Evolutionary conservation across 139 green algal species (phyloP), one percentile per base, ranked within the genome.

Genomic region (Volvox reticuliferus): DNA sequence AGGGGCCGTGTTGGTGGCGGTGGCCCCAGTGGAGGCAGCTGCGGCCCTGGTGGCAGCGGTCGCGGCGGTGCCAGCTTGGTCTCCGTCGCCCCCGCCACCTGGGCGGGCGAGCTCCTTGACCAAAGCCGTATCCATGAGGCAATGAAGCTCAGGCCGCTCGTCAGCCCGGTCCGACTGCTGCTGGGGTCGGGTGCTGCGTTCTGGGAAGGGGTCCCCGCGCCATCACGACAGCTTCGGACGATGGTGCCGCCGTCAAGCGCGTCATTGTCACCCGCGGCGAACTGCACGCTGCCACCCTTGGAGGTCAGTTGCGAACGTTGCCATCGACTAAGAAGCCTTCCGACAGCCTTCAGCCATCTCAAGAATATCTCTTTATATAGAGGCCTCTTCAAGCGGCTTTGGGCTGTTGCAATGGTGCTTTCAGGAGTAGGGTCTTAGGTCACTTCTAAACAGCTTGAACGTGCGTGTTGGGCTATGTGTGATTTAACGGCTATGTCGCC

Each of bases 261-360:
- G 2, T n/a, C 28, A 5, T 22, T 22, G 37, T 79, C 73, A 2
- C 33, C 33, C 2, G 30, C 32, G 76, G 28, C 71, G 26, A 32
- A 18, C 71, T 79, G 71, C 71, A n/a, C 71, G 79, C 79, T 86
- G 81, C 82, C 63, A 2, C 63, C 82, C 22, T 12, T 88, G 21
- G 63, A 88, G 82, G 82, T 88, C 12, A 12, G 82, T 35, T 17
- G 13, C 12, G 0, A 32, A 32, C 44, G 44, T 5, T 14, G 9
- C 9, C 44, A 55, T 55, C 44, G 44, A 9, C 44, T 55, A 55
- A 55, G 5, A 5, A 55, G 9, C 44, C 44, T 9, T 55, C 44
- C 9, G 5, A 55, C 44, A 55, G 5, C 9, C 44, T 9, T 9
- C 5, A 55, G 44, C 44, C 44, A 55, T 9, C 44, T 55, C 5